Base-by-base conservation (phyloP, 768 basidiomycete genomes). In the Mycena sanguinolenta region DNA sequence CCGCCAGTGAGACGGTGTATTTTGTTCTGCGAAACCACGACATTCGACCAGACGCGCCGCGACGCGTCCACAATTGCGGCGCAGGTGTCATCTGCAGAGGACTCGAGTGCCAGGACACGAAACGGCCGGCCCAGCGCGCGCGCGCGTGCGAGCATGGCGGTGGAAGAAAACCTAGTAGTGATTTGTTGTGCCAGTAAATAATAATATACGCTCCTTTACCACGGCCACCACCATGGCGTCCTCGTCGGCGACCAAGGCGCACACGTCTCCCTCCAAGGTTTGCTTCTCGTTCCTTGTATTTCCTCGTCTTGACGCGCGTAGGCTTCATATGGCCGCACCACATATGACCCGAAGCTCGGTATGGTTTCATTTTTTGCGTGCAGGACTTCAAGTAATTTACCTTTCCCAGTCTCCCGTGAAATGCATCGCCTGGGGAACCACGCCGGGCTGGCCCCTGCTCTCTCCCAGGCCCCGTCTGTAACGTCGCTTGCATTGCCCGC, bases 61-160 rank as follows among this genome's bases (percentile, higher is more conserved):
- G 87, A 82, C 1, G 92, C 93, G 23, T 89, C 87, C 39, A 99
- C 92, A 58, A 99, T 85, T 0, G 97, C 93, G 19, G 92, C 95
- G 75, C 96, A 97, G 1, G 96, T 94, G 77, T 99, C 98, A 79
- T 99, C 97, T 17, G 96, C 95, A 16, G 95, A 96, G 2, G 92
- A 91, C 80, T 98, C 96, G 42, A 97, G 75, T 10, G 89, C 92
- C 10, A 95, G 86, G 17, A 94, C 90, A 1, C 89, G 92, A 75
- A 94, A 90, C 25, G 66, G 58, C 10, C 63, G 44, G n/a, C 21
- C 59, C 19, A 60, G 59, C n/a, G n/a, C n/a, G n/a, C n/a, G n/a
- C n/a, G n/a, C n/a, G 2, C 39, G 39, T 2, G 27, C 58, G 5
- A 59, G 39, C 58, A 42, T 59, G 32, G 32, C 6, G 10, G n/a